Evolutionary conservation across 2,329 filamentous ascomycete species (phyloP), one percentile per base, ranked within the genome.

Genomic region (Monosporascus sp.): DNA sequence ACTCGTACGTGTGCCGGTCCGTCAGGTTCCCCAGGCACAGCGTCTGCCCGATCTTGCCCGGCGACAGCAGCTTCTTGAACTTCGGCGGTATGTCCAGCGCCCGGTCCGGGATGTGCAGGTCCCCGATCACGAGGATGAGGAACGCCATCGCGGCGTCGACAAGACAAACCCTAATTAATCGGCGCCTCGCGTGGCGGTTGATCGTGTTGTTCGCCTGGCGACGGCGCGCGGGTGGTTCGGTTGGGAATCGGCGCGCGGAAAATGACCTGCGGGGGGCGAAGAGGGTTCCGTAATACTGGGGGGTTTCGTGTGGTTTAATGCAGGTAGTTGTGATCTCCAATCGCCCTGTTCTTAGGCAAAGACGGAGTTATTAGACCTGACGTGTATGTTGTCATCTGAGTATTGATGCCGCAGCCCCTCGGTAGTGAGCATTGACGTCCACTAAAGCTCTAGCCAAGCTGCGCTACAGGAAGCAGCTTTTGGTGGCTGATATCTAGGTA

Each of bases 91-190:
- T 92, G 72, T 96, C 91, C 60, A 94, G 85, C 64, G 91, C 91
- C 70, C 91, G 82, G 73, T 96, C 91, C 65, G 91, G 91, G 74
- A 96, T 96, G 77, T 96, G 91, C 51, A 96, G 84, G 76, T 96
- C 91, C 71, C 91, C 91, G 63, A 96, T 90, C 68, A 94, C 90
- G 69, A 96, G 83, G 68, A 96, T 91, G 62, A 96, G 81, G 74
- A 93, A 90, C 60, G 91, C 90, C 77, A 93, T 91, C 78, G 24
- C 14, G 43, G 9, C 3, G 22, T 46, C 8, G 17, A 28, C 17
- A 6, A 20, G 22, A 15, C 14, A 5, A 9, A 5, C 43, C 11
- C 20, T 22, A 3, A 22, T 22, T 17, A 18, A 37, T 20, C 26
- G 24, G 17, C 31, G 28, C 7, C 22, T 31, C 26, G 38, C 48